Evolutionary conservation across 1,284 basidiomycete species (phyloP).

Genomic region (Porogramme epimiltina): DNA sequence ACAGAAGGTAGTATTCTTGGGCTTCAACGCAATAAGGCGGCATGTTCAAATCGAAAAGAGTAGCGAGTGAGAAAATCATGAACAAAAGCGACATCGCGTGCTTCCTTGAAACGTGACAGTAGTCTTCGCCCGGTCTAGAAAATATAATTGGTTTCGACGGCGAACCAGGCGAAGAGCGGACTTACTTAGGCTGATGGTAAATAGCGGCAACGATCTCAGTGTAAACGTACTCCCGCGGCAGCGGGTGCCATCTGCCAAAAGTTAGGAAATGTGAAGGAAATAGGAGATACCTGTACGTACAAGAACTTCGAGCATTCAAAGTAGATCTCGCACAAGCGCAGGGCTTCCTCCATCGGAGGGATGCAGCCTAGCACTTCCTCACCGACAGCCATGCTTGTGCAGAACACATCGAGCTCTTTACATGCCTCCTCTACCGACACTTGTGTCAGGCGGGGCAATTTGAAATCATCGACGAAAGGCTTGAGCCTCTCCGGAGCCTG

Average conservation of each 20-base stretch:
- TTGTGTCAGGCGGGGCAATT: conserved; percentile 19
- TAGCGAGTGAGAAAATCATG: conserved; percentile 41
- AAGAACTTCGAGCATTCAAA: conserved; percentile 52
- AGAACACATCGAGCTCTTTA: conserved; percentile 34
- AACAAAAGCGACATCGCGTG: conserved; percentile 59
- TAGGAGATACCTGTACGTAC: conserved; percentile 35
- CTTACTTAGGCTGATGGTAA: conserved; percentile 44
- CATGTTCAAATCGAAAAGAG: conserved; percentile 49
- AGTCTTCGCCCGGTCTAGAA: conserved; percentile 4
- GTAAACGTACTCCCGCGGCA: conserved; percentile 40
- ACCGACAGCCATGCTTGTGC: conserved; percentile 35
- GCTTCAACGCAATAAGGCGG: conserved; percentile 50
- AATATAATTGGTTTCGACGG: not conserved
- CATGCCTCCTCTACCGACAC: conserved; percentile 26
- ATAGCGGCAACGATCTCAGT: conserved; percentile 49
- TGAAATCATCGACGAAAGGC: conserved; percentile 1
- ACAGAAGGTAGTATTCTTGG: conserved; percentile 58
- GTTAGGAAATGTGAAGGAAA: not conserved
- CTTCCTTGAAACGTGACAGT: conserved; percentile 23
- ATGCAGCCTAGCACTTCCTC: conserved; percentile 44
- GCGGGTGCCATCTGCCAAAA: conserved; percentile 27
- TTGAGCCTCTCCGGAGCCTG: conserved; percentile 24
- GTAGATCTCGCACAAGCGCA: conserved; percentile 57
- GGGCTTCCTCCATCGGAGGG: conserved; percentile 54
- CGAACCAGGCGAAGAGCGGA: not conserved